Conservation (phyloP, 179 eudicot genomes). For the Beta lomatogona region DNA sequence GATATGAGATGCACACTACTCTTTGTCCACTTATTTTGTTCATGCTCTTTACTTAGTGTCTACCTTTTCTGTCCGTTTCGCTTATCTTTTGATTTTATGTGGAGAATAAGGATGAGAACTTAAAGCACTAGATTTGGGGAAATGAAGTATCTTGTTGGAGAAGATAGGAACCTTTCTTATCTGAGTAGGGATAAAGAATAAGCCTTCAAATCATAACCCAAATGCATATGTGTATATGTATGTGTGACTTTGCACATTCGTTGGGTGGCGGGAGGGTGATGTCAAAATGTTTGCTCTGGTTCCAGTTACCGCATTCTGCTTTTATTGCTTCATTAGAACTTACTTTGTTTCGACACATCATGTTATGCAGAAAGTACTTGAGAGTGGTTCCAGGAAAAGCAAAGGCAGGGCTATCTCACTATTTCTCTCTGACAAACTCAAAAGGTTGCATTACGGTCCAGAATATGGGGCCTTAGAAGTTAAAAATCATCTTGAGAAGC, state of each 20-base stretch:
- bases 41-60: conserved; percentile 8
- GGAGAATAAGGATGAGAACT: neutral
- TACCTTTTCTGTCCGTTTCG: neutral
- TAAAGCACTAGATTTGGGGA: neutral
- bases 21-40: neutral
- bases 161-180: neutral
- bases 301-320: neutral
- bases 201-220: neutral
- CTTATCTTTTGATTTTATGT: neutral
- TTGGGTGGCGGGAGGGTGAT: neutral
- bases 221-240: neutral
- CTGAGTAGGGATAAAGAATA: neutral
- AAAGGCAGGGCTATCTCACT: conserved; percentile 66
- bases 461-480: conserved; percentile 91
- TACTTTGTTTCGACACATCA: conserved; percentile 18
- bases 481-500: conserved; percentile 75
- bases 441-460: conserved; percentile 58
- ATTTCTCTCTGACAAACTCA: conserved; percentile 66
- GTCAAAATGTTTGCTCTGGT: neutral
- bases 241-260: neutral
- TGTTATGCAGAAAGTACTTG: conserved; percentile 70
- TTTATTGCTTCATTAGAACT: neutral
- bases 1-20: neutral
- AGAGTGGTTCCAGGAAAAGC: conserved; percentile 71
- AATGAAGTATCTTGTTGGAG: neutral